Evolutionary conservation across 2,329 filamentous ascomycete genomes (phyloP), one percentile per base, ranked within the genome.

Genomic region (Neopestalotiopsis sp.): DNA sequence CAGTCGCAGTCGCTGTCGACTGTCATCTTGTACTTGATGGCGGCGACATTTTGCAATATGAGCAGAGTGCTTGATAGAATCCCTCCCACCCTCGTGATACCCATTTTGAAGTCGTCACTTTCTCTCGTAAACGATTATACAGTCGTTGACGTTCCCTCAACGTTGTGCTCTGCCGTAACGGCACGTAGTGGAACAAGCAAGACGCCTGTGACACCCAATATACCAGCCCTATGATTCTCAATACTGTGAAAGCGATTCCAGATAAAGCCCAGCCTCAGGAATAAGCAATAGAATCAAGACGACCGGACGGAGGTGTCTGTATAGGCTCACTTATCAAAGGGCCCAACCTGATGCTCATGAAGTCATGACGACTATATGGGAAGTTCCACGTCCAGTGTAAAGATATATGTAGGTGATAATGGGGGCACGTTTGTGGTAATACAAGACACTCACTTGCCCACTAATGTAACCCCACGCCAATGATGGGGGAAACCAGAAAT

Each of bases 1-100:
- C 85, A 87, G 63, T 79, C 79, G 75, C 85, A 87, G 69, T 71
- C 34, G 42, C 70, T 67, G 62, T 73, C 73, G 64, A 66, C 73
- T 24, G 76, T 71, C 66, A 76, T 71, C n/a, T 72, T 45, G 59
- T 75, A 74, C 20, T 72, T 53, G 45, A 53, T 17, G 45, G n/a
- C 71, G 56, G 70, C 69, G 10, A 69, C 34, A 20, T 66, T 70
- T 28, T 64, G 40, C 20, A 9, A 12, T 12, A 68, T 69, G 68
- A 65, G 20, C 28, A 74, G 61, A 61, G 74, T 67, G 34, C 59
- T 66, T 49, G 72, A 57, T 71, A 38, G 2, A 7, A 38, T 7
- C 1, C 65, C 57, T 73, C 28, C 59, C 14, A 30, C 34, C 12
- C 59, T 17, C 17, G 32, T 5, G 20, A 9, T 10, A 9, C 45